Evolutionary conservation across 1,284 basidiomycete species (phyloP).

Genomic region (Trametes versicolor): DNA sequence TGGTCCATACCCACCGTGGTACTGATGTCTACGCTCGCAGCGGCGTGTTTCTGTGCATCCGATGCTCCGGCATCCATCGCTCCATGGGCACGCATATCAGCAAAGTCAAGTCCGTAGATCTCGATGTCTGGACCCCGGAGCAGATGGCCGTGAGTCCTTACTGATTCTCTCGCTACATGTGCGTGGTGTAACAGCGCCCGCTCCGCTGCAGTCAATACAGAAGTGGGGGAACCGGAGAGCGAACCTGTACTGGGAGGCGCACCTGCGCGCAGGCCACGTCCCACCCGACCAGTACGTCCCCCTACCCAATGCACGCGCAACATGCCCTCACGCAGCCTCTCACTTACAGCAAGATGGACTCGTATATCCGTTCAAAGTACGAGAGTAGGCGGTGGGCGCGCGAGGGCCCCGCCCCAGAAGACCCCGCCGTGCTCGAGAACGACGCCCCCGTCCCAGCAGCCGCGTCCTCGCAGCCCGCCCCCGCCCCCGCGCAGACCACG

Average conservation of each 20-base stretch:
- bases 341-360: conserved; percentile 90
- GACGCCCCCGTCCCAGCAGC: conserved; percentile 44
- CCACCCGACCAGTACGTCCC: conserved; percentile 92
- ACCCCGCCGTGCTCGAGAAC: conserved; percentile 84
- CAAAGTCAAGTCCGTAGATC: conserved; percentile 96
- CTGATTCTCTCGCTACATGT: not conserved
- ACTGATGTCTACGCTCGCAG: conserved; percentile 51
- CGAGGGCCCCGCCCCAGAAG: conserved; percentile 84
- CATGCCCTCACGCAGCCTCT: not conserved
- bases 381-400: conserved; percentile 93
- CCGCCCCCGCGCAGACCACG: conserved; percentile 43
- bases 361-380: conserved; percentile 97
- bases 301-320: conserved; percentile 2
- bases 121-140: conserved; percentile 98
- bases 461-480: conserved; percentile 38
- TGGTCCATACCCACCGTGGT: not conserved
- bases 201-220: conserved; percentile 71
- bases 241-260: conserved; percentile 98
- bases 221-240: conserved; percentile 96
- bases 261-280: conserved; percentile 91
- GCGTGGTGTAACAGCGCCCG: not conserved
- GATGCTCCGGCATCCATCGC: conserved; percentile 98
- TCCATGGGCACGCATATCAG: conserved; percentile 99
- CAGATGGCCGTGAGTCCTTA: conserved; percentile 88
- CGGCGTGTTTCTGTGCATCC: conserved; percentile 94